Conservation (phyloP, 2,329 filamentous ascomycete species). For the Xylariaceae sp. region DNA sequence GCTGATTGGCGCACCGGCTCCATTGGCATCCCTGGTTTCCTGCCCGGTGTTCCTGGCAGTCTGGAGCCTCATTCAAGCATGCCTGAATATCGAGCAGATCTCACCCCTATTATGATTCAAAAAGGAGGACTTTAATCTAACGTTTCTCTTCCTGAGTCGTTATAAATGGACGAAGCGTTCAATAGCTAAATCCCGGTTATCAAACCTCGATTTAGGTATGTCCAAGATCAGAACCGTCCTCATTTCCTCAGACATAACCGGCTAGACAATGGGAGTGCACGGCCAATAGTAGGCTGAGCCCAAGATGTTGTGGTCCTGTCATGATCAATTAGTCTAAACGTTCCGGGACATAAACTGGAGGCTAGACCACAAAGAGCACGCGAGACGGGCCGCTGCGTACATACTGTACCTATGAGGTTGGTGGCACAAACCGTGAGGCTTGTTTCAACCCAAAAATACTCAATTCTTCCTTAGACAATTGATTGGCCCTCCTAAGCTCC, state of each 20-base stretch:
- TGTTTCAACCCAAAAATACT: constrained; percentile 6
- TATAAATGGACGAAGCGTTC: too few species aligned
- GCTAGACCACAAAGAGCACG: too few species aligned
- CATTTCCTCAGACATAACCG: not conserved
- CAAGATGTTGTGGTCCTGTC: not conserved
- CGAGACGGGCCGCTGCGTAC: not conserved
- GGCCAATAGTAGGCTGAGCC: not conserved
- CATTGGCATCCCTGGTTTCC: constrained; percentile 24
- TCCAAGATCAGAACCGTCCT: not conserved
- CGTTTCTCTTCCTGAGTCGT: not conserved
- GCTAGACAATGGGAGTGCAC: too few species aligned
- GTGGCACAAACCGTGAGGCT: not conserved
- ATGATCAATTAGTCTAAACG: not conserved
- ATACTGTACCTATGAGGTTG: not conserved
- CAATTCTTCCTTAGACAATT: not conserved
- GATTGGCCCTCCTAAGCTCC: too few species aligned
- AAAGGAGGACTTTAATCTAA: not conserved
- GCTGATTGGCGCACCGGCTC: constrained; percentile 31
- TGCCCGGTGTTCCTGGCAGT: constrained; percentile 14
- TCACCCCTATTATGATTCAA: not conserved
- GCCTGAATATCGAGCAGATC: not conserved
- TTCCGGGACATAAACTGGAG: not conserved
- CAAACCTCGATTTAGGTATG: not conserved
- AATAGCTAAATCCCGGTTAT: too few species aligned
- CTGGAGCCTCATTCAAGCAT: constrained; percentile 7